Base-by-base conservation (phyloP, 805 yeast genomes). In the Lipomyces starkeyi region DNA sequence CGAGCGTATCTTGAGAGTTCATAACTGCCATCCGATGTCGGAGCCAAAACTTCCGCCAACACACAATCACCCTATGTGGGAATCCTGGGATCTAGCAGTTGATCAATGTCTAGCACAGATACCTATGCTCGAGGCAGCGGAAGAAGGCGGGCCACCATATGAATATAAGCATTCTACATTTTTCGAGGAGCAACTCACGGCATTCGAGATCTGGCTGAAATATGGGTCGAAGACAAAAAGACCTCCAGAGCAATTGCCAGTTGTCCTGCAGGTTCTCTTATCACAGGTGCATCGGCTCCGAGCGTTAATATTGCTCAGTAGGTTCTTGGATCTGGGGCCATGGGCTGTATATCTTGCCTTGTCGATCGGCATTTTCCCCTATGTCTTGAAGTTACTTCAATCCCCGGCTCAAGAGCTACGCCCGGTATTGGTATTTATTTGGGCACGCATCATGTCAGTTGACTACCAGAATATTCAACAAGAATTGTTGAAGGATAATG, bases 401-500 rank as follows among this genome's bases (percentile, higher is more conserved):
- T 89, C 96, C 68, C 98, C 98, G 0, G 97, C 98, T 0, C 96
- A 91, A 34, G 98, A 95, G 75, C 82, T 95, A 67, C 93, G 93
- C 74, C 98, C 98, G 0, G 97, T 94, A 2, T 80, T 95, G 66
- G 95, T 95, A 1, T 95, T 94, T 75, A 95, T 95, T 64, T 95
- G 99, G 99, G 97, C 98, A 0, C 84, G 98, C 72, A 92, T 95
- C 27, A 92, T 95, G 95, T 93, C 98, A 2, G 96, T 95, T 29
- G 98, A 94, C 78, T 89, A 90, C 77, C 85, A 87, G 71, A 89
- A 90, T 74, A 91, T 97, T 2, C 99, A 95, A 77, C 93, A 89
- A 70, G 99, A 95, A 75, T 83, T 95, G 37, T 86, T 95, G 71
- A 93, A 93, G 74, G 98, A 94, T 75, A 90, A 89, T 75, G 97